Base-by-base conservation (phyloP, 768 basidiomycete genomes). In the Pulveroboletus sp. region DNA sequence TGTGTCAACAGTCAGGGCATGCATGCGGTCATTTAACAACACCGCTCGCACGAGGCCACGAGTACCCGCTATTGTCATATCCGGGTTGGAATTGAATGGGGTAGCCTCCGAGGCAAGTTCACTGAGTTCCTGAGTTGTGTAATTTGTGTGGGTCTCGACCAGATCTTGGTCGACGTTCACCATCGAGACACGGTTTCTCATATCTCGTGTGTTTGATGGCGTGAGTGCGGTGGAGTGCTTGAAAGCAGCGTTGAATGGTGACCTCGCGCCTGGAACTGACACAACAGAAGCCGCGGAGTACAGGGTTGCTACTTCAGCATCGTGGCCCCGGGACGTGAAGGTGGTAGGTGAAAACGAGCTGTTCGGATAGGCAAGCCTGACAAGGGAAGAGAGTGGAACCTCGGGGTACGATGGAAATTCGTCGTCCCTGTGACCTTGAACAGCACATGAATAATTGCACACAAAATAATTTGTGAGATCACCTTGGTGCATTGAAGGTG, bases 1-100 rank as follows among this genome's bases (percentile, higher is more conserved):
- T 0, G 92, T 95, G 61, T 97, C 88, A 35, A 97, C 85, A 1
- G 92, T 93, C 37, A 99, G 71, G 17, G 88, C 92, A 61, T 97
- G 94, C 55, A 92, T 75, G 50, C 90, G 78, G 62, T 97, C 92
- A 65, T 91, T 97, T 35, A 98, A 70, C 40, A 95, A 73, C 35
- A 89, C 71, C 7, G 82, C 85, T 29, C 94, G 77, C 41, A 97
- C 85, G 20, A 97, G 77, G 4, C 95, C 95, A 52, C 80, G 76
- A 43, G 82, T 83, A 2, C 95, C 95, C 7, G 67, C 57, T 31
- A 95, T 87, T 12, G 87, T 67, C 46, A 80, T 78, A 55, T 91
- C 90, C 0, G 94, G 88, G 4, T 66, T 62, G 1, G 62, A 39
- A 40, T 53, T 67, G 62, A 84, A 55, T 55, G 87, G 75, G 49